Conservation (phyloP, 2,329 filamentous ascomycete genomes). For the Parafenestella ontariensis region DNA sequence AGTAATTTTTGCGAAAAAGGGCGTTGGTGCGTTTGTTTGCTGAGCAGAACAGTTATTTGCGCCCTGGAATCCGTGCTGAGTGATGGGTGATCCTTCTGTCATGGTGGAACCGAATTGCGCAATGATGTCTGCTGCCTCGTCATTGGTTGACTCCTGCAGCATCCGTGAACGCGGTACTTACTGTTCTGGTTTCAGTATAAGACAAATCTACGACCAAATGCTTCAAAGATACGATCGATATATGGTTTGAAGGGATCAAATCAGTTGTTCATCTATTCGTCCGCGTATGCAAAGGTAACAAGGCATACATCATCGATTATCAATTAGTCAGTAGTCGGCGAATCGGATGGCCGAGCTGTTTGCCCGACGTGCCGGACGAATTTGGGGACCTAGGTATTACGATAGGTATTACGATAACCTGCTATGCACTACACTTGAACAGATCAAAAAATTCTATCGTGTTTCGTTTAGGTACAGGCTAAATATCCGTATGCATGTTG, state of each 20-base stretch:
- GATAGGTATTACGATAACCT: too few species aligned
- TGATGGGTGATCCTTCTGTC: conserved; percentile 10
- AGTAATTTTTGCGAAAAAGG: conserved; percentile 14
- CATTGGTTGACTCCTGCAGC: conserved; percentile 25
- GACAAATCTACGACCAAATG: not conserved
- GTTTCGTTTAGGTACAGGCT: too few species aligned
- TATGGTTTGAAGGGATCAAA: not conserved
- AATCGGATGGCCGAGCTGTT: conserved; percentile 3
- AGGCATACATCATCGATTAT: conserved; percentile 9
- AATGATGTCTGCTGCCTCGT: conserved; percentile 28
- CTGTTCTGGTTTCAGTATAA: not conserved
- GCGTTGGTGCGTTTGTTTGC: conserved; percentile 9
- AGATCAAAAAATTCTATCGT: too few species aligned
- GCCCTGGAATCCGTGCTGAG: not conserved
- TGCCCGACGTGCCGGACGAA: conserved; percentile 2
- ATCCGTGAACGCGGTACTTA: not conserved
- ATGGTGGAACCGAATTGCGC: conserved; percentile 36
- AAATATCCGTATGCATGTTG: too few species aligned
- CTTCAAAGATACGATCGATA: not conserved
- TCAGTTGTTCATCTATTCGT: conserved; percentile 1
- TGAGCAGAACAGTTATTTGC: conserved; percentile 1
- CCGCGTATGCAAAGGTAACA: not conserved
- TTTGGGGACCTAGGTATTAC: too few species aligned
- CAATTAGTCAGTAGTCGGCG: conserved; percentile 1
- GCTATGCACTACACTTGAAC: too few species aligned